Evolutionary conservation across 345 rosid genomes (phyloP).

Genomic region (Combretum micranthum): DNA sequence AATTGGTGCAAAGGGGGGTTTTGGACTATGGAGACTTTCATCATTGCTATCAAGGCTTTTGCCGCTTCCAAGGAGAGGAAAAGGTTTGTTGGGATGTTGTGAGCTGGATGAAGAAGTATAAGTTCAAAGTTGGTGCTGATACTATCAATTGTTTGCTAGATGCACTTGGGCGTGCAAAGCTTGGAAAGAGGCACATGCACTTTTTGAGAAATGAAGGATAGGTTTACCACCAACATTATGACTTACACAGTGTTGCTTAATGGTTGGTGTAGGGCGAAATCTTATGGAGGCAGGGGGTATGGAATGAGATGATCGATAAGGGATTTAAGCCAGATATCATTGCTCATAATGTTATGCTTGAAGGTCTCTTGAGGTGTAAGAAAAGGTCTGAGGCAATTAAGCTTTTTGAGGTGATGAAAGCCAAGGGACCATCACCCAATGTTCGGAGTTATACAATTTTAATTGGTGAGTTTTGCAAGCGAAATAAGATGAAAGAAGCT

Average conservation of each 20-base stretch:
- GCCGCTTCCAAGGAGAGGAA: too few species aligned
- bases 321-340: conserved; percentile 73
- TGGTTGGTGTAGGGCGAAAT: conserved; percentile 78
- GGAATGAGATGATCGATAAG: conserved; percentile 85
- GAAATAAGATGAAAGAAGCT: conserved; percentile 63
- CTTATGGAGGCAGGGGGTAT: conserved; percentile 86
- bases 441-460: conserved; percentile 65
- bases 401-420: conserved; percentile 76
- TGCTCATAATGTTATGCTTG: conserved; percentile 70
- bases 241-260: conserved; percentile 71
- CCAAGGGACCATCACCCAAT: conserved; percentile 69
- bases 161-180: conserved; percentile 75
- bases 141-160: conserved; percentile 60
- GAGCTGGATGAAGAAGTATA: too few species aligned
- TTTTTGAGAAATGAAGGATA: conserved; percentile 68
- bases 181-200: conserved; percentile 68
- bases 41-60: too few species aligned
- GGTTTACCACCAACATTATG: conserved; percentile 65
- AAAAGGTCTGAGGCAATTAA: conserved; percentile 73
- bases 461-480: conserved; percentile 70
- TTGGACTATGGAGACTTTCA: too few species aligned
- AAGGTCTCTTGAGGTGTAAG: conserved; percentile 60
- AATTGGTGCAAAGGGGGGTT: conserved; percentile 58
- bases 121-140: too few species aligned
- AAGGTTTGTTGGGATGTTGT: too few species aligned